Evolutionary conservation across 1,284 basidiomycete genomes (phyloP), one percentile per base, ranked within the genome.

Genomic region (Ceratobasidium sp.): DNA sequence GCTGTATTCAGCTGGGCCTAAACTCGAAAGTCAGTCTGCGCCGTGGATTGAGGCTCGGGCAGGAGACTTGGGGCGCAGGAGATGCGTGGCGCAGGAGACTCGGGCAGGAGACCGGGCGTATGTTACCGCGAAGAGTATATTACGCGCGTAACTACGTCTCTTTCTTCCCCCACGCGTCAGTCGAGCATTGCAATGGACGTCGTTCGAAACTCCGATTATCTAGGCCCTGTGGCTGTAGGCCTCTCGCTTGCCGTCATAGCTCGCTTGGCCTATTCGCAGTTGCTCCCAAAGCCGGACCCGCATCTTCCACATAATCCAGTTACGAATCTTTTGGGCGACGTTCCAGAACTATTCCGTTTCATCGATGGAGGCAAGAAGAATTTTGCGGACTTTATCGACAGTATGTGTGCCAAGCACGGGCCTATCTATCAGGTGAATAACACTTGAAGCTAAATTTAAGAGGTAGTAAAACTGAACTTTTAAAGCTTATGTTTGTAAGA

Each of bases 291-390:
- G 54, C 71, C 71, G 28, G 23, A 65, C 6, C 71, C 71, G 26
- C 13, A 40, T 23, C 28, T 74, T 38, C 71, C 71, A 3, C 71
- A 74, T 17, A 65, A 74, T 17, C 71, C 71, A 54, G 28, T 74
- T 17, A 56, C 48, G 13, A 42, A 48, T 17, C 9, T 74, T 13
- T 17, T 28, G 59, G 71, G 71, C 3, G 61, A 74, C 26, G 3
- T 74, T 1, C 71, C 71, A 17, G 71, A 54, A 3, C 10, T 74
- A 13, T 17, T 28, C 0, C 23, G 61, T 12, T 46, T 46, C 23
- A 28, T 64, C 5, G 50, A 74, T 33, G 48, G 26, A 28, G 48
- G 50, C 6, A 54, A 54, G 28, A 50, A 64, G 9, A 52, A n/a
- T 6, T 2, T 62, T 5, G 33, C 10, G 7, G 61, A 74, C 23